Evolutionary conservation across 1,284 basidiomycete species (phyloP), one percentile per base, ranked within the genome.

Genomic region (Xerocomus nothofagi): DNA sequence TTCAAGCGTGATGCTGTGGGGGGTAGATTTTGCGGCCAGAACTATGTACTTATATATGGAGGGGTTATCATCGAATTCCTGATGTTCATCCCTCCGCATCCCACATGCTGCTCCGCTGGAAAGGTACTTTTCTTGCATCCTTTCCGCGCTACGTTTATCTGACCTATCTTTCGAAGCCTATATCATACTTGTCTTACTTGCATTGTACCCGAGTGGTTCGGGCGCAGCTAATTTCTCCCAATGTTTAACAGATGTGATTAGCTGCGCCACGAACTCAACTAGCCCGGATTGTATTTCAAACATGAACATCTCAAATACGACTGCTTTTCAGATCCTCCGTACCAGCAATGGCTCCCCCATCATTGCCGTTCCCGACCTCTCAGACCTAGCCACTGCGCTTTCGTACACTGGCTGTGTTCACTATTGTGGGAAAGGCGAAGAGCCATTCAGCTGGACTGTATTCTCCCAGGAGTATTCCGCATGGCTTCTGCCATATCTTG

Each of bases 401-500:
- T 50, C 58, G 8, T 71, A 69, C 29, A 10, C 51, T 3, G 55
- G 64, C 3, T 76, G 74, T 45, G 12, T 49, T 12, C 4, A 24
- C 0, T 51, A 57, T 4, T 76, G 74, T 46, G 72, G 72, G 7
- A 0, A 18, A 0, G 62, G 53, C 0, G 53, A 59, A 5, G 66
- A 68, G 39, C 38, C 65, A 8, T 74, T 74, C 52, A 29, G 53
- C 6, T 75, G 72, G 76, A 49, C 52, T 1, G 42, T 53, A 5
- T 77, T 77, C 50, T 69, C 72, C 0, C 69, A 72, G 45, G 65
- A 74, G 34, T 73, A 71, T 55, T 62, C 70, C 10, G 61, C 70
- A 0, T 77, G 76, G 75, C 62, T 77, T 2, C 51, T 77, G 1
- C 76, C 75, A 12, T 76, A 73, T 61, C 68, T 77, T 12, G 71